Percentiles rank a stretch among this genome's conserved stretches.
These are phyloP conservation scores for Saxispiralis lemnorum DNA, from an alignment of 495 filamentous ascomycete species.

Conservation along the genomic window DNA sequence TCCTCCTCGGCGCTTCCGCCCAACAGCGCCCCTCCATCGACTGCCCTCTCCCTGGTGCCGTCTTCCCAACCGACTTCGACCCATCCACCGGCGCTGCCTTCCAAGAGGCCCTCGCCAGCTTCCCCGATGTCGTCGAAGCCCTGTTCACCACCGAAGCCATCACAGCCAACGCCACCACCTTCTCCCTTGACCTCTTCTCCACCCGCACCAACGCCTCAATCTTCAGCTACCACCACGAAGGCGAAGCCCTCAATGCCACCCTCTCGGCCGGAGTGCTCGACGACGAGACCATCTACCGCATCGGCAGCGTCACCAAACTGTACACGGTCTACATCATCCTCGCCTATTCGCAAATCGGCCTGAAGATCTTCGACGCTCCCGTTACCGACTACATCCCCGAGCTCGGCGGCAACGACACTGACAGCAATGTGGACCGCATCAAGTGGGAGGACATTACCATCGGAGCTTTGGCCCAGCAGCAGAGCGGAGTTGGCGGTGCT, in stretches of 20 bases:
- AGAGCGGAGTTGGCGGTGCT: constrained; percentile 2
- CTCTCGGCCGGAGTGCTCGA: constrained; percentile 2
- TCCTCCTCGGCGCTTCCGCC: too few relatives aligned
- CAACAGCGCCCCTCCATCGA: too few relatives aligned
- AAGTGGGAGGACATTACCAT: constrained; percentile 12
- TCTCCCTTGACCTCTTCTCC: constrained; percentile 11
- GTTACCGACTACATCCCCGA: constrained; percentile 14
- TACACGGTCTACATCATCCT: constrained; percentile 14
- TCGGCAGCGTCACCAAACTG: constrained; percentile 16
- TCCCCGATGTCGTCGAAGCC: too few relatives aligned
- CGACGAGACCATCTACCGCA: constrained; percentile 11
- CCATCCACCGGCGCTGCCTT: too few relatives aligned
- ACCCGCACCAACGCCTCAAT: constrained; percentile 5
- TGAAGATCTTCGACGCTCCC: constrained; percentile 5
- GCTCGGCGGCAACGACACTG: constrained; percentile 2
- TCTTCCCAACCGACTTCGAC: too few relatives aligned
- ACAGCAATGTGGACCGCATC: not conserved
- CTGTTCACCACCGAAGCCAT: not conserved
- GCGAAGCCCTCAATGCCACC: not conserved
- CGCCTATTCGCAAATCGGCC: not conserved
- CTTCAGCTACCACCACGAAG: constrained; percentile 3
- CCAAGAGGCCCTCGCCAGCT: too few relatives aligned
- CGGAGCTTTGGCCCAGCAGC: constrained; percentile 7
- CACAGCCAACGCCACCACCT: constrained; percentile 2
- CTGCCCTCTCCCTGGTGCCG: too few relatives aligned